Percentiles rank a stretch among this genome's conserved stretches.
Conservation (phyloP, 73 alveolate genomes). For the Tetrahymena thermophila region DNA sequence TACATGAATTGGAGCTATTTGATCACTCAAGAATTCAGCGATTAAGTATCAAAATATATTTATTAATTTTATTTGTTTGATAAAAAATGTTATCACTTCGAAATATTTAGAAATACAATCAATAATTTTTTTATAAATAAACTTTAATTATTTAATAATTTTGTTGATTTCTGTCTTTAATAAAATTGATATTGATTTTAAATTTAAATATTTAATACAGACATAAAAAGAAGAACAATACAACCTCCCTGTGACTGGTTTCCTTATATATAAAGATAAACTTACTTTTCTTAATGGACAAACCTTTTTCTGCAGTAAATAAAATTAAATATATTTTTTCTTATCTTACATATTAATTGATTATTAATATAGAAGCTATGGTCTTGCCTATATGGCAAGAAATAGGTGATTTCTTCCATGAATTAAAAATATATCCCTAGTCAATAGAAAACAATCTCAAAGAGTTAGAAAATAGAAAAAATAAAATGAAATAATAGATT, state of each 20-base stretch:
- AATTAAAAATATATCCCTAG: not conserved
- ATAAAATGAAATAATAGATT: not conserved
- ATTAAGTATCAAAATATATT: conserved; percentile 1
- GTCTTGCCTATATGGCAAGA: not conserved
- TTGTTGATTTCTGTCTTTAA: too few species aligned
- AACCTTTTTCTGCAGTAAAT: conserved; percentile 16
- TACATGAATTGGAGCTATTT: conserved; percentile 48
- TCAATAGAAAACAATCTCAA: not conserved
- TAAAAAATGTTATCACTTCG: too few species aligned
- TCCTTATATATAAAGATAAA: conserved; percentile 24
- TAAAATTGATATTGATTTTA: not conserved
- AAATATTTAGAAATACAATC: too few species aligned
- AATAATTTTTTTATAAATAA: too few species aligned
- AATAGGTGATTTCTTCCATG: not conserved
- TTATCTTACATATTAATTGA: not conserved
- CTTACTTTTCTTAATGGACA: conserved; percentile 27
- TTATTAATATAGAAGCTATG: not conserved
- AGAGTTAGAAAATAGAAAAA: not conserved
- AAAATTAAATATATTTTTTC: not conserved
- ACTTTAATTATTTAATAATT: too few species aligned
- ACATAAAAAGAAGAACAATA: conserved; percentile 29
- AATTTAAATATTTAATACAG: not conserved
- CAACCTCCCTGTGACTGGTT: conserved; percentile 36
- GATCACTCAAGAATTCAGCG: conserved; percentile 32
- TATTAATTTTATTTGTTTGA: not conserved